phyloP scores from a whole-genome alignment of 2,329 filamentous ascomycete species.

The Coccinonectria pachysandricola region DNA sequence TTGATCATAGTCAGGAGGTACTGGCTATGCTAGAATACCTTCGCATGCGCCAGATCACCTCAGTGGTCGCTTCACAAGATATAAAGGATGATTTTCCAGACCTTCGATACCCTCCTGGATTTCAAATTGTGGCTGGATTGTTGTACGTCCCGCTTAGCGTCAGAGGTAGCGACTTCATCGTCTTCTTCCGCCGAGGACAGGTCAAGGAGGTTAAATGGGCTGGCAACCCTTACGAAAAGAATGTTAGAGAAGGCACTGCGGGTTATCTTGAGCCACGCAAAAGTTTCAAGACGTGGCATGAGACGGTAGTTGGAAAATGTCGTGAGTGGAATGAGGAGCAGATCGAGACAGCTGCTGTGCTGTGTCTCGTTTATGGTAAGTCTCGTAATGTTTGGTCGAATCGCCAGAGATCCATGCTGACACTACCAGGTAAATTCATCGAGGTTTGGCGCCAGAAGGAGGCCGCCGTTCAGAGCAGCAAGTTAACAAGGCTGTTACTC shows the following conservation, averaged over 20 bases:
- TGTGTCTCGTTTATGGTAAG: constrained; percentile 78
- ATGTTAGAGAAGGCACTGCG: constrained; percentile 59
- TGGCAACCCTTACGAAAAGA: constrained; percentile 77
- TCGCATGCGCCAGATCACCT: constrained; percentile 61
- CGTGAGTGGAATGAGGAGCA: constrained; percentile 85
- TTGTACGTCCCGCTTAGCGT: constrained; percentile 72
- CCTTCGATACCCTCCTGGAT: constrained; percentile 67
- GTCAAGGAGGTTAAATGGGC: constrained; percentile 73
- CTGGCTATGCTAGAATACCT: constrained; percentile 79
- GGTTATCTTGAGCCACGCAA: constrained; percentile 67
- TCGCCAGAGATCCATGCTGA: neutral
- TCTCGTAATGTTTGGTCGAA: neutral
- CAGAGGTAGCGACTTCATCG: constrained; percentile 74
- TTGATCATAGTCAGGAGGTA: constrained; percentile 71
- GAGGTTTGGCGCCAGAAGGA: constrained; percentile 91
- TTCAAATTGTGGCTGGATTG: constrained; percentile 66
- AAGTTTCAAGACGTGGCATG: constrained; percentile 72
- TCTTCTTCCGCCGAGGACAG: constrained; percentile 77
- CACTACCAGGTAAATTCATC: constrained; percentile 56
- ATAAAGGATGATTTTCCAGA: constrained; percentile 70
- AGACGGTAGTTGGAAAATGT: constrained; percentile 71
- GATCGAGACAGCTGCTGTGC: constrained; percentile 75
- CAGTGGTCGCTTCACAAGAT: constrained; percentile 70
- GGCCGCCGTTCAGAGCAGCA: constrained; percentile 68
- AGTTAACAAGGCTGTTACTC: constrained; percentile 66